Evolutionary conservation across 306 rosid genomes (phyloP), one percentile per base, ranked within the genome.

Genomic region (Elaeagnus macrophylla): DNA sequence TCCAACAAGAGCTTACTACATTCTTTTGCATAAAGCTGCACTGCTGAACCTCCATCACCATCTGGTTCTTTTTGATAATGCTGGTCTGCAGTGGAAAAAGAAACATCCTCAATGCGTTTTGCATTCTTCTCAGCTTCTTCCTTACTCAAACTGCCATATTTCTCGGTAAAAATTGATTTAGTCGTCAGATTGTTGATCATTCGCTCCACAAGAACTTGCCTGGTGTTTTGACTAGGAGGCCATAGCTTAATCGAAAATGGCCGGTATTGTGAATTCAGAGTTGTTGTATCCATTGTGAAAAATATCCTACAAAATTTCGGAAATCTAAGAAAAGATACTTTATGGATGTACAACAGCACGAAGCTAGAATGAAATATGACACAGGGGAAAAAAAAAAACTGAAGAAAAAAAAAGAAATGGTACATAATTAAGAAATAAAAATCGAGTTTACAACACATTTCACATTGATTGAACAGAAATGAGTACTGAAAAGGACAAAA

Each of bases 41-140:
- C 96, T 3, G 99, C 96, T 51, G 95, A 81, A 60, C 95, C 83
- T 60, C 99, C 99, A 68, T 93, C 99, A 49, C 99, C 96, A 67
- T 88, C 96, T 6, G 95, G 96, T 74, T 82, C 95, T 9, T 75
- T 64, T 71, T 82, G 89, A 25, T 82, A 83, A 45, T 88, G 72
- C 44, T 67, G 60, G 48, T 77, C 75, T 53, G 99, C 96, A 8
- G 88, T 51, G 47, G 57, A 62, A 77, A 88, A 93, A 71, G 99
- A 95, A 35, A 43, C 58, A 39, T 84, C 88, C 57, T 93, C 99
- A 61, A 88, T 88, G 57, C 62, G 68, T 64, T 73, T 75, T 7
- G 99, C 95, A 76, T 81, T 84, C 76, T 79, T 78, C 53, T 80
- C 84, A 55, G 99, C 99, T 69, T 82, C 94, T 76, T 81, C 90